Percentiles rank a stretch among this genome's conserved stretches.
Conservation (phyloP, 1,139 yeast genomes). For the Taphrina deformans region DNA sequence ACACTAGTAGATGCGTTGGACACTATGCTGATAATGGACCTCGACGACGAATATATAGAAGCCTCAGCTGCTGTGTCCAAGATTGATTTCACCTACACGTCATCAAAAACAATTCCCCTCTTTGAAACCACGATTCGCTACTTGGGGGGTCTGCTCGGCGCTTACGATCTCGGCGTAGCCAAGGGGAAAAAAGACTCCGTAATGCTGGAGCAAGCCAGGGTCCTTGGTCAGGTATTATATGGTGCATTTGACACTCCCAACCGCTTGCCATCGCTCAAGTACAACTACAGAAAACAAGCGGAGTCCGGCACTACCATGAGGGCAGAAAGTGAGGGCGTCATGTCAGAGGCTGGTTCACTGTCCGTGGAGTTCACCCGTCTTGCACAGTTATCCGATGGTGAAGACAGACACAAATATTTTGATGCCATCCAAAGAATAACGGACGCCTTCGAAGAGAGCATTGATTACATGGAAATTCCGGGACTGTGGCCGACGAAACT, state of each 20-base stretch:
- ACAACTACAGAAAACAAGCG: constrained; percentile 52
- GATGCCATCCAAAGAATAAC: constrained; percentile 55
- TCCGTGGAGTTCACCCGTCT: constrained; percentile 87
- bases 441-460: constrained; percentile 47
- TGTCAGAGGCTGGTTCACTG: constrained; percentile 86
- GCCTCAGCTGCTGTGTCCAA: constrained; percentile 79
- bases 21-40: constrained; percentile 78
- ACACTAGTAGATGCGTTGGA: constrained; percentile 88
- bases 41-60: constrained; percentile 61
- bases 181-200: constrained; percentile 54
- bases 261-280: constrained; percentile 48
- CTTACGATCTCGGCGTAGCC: constrained; percentile 60
- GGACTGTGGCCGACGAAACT: constrained; percentile 51
- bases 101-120: constrained; percentile 59
- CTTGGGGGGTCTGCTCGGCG: constrained; percentile 88
- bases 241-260: constrained; percentile 42
- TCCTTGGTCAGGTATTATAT: constrained; percentile 56
- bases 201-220: constrained; percentile 75
- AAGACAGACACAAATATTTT: constrained; percentile 64
- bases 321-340: constrained; percentile 71
- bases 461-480: constrained; percentile 44
- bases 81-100: constrained; percentile 55
- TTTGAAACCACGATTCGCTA: constrained; percentile 92
- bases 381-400: constrained; percentile 76
- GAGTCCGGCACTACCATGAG: constrained; percentile 53